Conservation (phyloP, 306 rosid species). For the Urtica urens region DNA sequence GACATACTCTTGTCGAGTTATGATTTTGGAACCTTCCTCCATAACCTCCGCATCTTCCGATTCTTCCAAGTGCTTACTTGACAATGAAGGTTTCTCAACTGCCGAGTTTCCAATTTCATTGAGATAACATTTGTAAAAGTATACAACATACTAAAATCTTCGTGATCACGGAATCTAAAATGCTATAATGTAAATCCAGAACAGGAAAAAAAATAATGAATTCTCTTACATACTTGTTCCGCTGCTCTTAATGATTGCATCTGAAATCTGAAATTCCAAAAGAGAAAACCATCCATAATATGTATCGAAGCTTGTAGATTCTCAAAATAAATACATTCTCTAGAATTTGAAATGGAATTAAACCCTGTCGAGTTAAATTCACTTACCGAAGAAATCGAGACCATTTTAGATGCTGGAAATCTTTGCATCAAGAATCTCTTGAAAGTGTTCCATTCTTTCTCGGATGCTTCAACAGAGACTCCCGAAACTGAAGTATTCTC, state of each 20-base stretch:
- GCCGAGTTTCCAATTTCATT: constrained; percentile 31
- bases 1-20: constrained; percentile 74
- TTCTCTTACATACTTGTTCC: constrained; percentile 54
- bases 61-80: constrained; percentile 69
- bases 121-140: not conserved
- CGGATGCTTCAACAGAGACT: constrained; percentile 21
- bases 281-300: constrained; percentile 1
- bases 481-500: constrained; percentile 16
- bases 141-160: not conserved
- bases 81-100: constrained; percentile 55
- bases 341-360: not conserved
- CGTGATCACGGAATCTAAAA: constrained; percentile 1
- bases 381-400: constrained; percentile 67
- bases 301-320: too few species aligned
- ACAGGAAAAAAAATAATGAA: constrained; percentile 14
- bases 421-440: constrained; percentile 69
- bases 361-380: not conserved
- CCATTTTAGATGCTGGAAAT: constrained; percentile 74
- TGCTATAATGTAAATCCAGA: constrained; percentile 2
- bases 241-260: constrained; percentile 60
- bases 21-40: constrained; percentile 55
- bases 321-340: too few species aligned
- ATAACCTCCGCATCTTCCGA: constrained; percentile 60
- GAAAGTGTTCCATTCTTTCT: constrained; percentile 75
- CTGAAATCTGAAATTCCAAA: constrained; percentile 51